Conservation (phyloP, 192 early-diverging fungal genomes). For the Entophlyctis luteolus region DNA sequence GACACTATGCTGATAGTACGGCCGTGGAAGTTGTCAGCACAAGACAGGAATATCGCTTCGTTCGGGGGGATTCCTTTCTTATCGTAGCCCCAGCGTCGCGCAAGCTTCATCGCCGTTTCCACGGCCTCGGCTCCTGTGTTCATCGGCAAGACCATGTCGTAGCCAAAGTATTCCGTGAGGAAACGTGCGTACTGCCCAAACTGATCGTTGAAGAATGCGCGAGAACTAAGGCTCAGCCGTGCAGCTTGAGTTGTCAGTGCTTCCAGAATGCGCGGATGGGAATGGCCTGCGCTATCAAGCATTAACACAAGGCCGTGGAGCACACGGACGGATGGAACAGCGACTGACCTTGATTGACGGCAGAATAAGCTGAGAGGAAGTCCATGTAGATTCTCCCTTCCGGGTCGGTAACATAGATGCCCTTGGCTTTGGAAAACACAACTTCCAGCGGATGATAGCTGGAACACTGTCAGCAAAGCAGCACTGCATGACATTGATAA, state of each 20-base stretch:
- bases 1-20: constrained; percentile 88
- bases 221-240: constrained; percentile 78
- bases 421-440: constrained; percentile 82
- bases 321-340: background rate
- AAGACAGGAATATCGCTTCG: constrained; percentile 79
- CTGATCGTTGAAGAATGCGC: constrained; percentile 95
- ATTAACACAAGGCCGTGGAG: background rate
- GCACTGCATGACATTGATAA: background rate
- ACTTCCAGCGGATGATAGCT: constrained; percentile 96
- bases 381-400: constrained; percentile 85
- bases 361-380: constrained; percentile 81
- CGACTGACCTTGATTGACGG: constrained; percentile 68
- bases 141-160: constrained; percentile 98
- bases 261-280: constrained; percentile 90
- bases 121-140: constrained; percentile 99
- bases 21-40: constrained; percentile 92
- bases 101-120: constrained; percentile 96
- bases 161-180: constrained; percentile 88
- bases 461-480: background rate
- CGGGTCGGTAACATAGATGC: constrained; percentile 91
- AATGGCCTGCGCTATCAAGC: constrained; percentile 61
- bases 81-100: constrained; percentile 93
- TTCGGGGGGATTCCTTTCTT: constrained; percentile 81
- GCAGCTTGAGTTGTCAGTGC: constrained; percentile 87
- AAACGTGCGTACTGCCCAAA: constrained; percentile 89